Conservation (phyloP, 2,329 filamentous ascomycete species). For the Colletotrichum musae region DNA sequence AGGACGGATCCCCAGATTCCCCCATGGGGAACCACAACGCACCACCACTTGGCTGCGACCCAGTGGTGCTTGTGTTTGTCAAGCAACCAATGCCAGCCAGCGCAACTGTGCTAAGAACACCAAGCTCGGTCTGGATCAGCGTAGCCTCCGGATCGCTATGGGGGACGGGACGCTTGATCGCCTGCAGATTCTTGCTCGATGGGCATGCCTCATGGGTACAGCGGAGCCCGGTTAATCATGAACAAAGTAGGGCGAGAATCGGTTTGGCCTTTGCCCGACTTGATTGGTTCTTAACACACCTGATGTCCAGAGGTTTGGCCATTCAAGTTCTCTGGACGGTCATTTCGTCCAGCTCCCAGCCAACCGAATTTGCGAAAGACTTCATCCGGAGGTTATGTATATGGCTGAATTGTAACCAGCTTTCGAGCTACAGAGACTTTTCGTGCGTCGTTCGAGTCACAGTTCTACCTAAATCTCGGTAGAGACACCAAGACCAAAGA, state of each 20-base stretch:
- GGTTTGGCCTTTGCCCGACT: neutral
- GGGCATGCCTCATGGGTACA: neutral
- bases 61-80: constrained; percentile 6
- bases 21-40: constrained; percentile 8
- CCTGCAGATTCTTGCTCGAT: neutral
- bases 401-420: too few species aligned
- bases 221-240: neutral
- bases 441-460: neutral
- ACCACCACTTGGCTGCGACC: neutral
- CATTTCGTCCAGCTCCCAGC: neutral
- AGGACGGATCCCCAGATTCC: neutral
- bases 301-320: neutral
- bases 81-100: constrained; percentile 4
- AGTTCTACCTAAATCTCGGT: constrained; percentile 19
- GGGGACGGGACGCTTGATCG: neutral
- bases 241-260: neutral
- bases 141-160: neutral
- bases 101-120: neutral
- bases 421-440: neutral
- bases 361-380: too few species aligned
- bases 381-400: too few species aligned
- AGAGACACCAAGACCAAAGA: neutral
- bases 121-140: neutral
- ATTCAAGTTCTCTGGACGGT: neutral
- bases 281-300: neutral